phyloP scores from a whole-genome alignment of 805 yeast genomes.

The Ogataea minuta region DNA sequence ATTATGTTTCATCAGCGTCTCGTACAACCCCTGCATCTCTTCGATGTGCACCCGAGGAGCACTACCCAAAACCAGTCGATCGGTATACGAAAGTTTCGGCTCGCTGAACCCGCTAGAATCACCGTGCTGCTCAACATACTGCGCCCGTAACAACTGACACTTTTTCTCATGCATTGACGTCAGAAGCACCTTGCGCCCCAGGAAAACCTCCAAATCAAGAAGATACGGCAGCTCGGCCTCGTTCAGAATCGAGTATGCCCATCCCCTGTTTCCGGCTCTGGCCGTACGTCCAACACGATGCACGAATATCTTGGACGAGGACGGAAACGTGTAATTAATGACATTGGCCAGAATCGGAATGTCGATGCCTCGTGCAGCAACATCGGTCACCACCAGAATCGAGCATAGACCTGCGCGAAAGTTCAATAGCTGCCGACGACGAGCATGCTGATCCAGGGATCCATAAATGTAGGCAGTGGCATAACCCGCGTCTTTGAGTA shows the following conservation, averaged over 20 bases:
- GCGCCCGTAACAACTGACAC: slow-evolving; percentile 48
- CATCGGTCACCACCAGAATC: slow-evolving; percentile 94
- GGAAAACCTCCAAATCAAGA: slow-evolving; percentile 83
- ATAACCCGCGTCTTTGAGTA: slow-evolving; percentile 77
- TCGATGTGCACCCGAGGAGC: slow-evolving; percentile 75
- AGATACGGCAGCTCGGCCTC: slow-evolving; percentile 88
- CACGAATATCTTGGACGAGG: slow-evolving; percentile 87
- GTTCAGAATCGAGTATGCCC: slow-evolving; percentile 90
- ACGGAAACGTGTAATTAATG: slow-evolving; percentile 85
- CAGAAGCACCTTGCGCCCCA: slow-evolving; percentile 76
- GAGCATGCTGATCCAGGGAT: slow-evolving; percentile 90
- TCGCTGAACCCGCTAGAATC: slow-evolving; percentile 34
- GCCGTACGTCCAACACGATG: slow-evolving; percentile 99
- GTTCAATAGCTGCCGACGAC: slow-evolving; percentile 81
- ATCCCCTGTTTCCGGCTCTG: slow-evolving; percentile 96
- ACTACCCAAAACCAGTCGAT: slow-evolving; percentile 78
- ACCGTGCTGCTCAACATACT: slow-evolving; percentile 40
- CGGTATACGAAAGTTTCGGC: slow-evolving; percentile 68
- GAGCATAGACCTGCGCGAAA: slow-evolving; percentile 83
- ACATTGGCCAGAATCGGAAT: slow-evolving; percentile 95
- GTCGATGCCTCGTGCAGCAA: slow-evolving; percentile 98
- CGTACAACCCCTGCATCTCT: slow-evolving; percentile 66
- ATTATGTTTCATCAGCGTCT: slow-evolving; percentile 55
- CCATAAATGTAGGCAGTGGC: slow-evolving; percentile 89
- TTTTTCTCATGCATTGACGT: slow-evolving; percentile 69